Evolutionary conservation across 495 filamentous ascomycete genomes (phyloP).

Genomic region (Aspergillus conjunctus): DNA sequence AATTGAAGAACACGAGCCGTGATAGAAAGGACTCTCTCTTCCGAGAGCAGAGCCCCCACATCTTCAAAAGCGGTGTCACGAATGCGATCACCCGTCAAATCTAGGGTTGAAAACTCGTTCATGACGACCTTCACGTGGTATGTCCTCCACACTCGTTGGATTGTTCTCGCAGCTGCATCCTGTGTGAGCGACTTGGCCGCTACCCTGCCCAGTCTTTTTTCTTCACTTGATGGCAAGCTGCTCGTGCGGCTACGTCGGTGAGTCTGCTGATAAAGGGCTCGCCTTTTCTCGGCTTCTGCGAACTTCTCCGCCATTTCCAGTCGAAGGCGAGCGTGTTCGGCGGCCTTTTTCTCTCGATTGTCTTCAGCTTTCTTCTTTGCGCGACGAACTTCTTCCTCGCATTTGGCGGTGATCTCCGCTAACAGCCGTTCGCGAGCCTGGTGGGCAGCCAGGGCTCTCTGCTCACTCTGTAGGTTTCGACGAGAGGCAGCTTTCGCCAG

Average conservation of each 20-base stretch:
- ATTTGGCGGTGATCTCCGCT: constrained; percentile 89
- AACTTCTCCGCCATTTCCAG: constrained; percentile 86
- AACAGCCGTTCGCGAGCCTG: constrained; percentile 88
- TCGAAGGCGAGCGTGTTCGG: constrained; percentile 73
- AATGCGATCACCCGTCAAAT: constrained; percentile 73
- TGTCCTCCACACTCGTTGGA: constrained; percentile 79
- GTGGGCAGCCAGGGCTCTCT: constrained; percentile 85
- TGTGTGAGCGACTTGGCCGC: constrained; percentile 53
- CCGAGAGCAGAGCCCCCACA: constrained; percentile 73
- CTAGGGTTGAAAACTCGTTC: constrained; percentile 65
- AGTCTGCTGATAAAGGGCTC: constrained; percentile 54
- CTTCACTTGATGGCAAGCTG: constrained; percentile 59
- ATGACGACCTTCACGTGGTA: constrained; percentile 60
- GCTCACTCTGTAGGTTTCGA: constrained; percentile 65
- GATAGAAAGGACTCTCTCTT: constrained; percentile 67
- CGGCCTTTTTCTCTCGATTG: constrained; percentile 86
- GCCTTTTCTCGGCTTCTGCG: constrained; percentile 81
- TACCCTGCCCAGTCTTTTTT: constrained; percentile 51
- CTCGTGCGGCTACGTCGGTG: constrained; percentile 65
- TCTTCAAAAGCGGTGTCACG: constrained; percentile 79
- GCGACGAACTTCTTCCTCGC: constrained; percentile 91
- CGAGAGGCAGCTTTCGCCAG: constrained; percentile 73
- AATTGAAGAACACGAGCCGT: constrained; percentile 75
- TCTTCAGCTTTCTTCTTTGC: constrained; percentile 93
- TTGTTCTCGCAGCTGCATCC: constrained; percentile 67